Evolutionary conservation across 495 filamentous ascomycete genomes (phyloP).

Genomic region (Acidiella bohemica): DNA sequence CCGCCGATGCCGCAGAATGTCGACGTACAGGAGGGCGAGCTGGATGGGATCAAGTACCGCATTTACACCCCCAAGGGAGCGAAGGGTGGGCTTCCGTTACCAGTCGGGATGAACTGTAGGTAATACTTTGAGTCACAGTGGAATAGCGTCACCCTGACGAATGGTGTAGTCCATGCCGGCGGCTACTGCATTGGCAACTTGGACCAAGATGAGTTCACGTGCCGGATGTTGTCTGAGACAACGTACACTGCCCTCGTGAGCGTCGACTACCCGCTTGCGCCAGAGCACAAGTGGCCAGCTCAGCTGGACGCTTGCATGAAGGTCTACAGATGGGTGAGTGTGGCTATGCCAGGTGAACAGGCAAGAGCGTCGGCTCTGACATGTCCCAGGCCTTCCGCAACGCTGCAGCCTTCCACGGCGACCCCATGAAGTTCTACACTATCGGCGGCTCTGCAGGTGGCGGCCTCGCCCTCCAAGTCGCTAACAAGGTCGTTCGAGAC

Average conservation of each 20-base stretch:
- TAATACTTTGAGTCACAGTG: neutral
- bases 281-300: slow-evolving; percentile 23
- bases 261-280: slow-evolving; percentile 24
- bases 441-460: slow-evolving; percentile 25
- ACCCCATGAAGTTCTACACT: slow-evolving; percentile 18
- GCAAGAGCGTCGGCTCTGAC: neutral
- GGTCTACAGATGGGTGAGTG: slow-evolving; percentile 16
- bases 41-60: slow-evolving; percentile 13
- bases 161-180: slow-evolving; percentile 16
- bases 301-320: slow-evolving; percentile 21
- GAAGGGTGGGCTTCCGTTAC: neutral
- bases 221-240: slow-evolving; percentile 18
- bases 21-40: slow-evolving; percentile 8
- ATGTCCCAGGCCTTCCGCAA: slow-evolving; percentile 16
- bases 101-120: neutral
- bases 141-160: neutral
- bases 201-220: slow-evolving; percentile 23
- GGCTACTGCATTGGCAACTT: slow-evolving; percentile 21
- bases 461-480: slow-evolving; percentile 20
- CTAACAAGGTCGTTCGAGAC: slow-evolving; percentile 18
- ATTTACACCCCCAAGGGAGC: slow-evolving; percentile 9
- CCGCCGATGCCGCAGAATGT: slow-evolving; percentile 4
- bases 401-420: slow-evolving; percentile 18
- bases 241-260: slow-evolving; percentile 22
- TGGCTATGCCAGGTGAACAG: neutral